A percentile compares a stretch with the other conserved stretches of the same genome.
Conservation (phyloP, 108 stramenopile genomes). For the Fragilariopsis cylindrus region DNA sequence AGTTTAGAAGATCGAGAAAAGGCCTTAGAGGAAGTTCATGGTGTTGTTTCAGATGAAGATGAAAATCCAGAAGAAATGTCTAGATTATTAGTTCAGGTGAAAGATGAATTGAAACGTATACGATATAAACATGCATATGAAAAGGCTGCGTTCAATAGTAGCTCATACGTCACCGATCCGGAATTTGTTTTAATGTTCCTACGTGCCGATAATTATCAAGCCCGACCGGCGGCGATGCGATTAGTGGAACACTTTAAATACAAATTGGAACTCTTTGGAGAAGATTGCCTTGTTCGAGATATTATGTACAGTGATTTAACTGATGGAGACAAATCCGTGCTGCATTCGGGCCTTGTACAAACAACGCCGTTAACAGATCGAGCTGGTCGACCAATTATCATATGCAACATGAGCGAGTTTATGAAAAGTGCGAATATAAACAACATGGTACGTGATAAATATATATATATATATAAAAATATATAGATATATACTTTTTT, state of each 20-base stretch:
- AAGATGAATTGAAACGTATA: constrained; percentile 19
- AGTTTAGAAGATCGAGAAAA: constrained; percentile 29
- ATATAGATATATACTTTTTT: too few species aligned
- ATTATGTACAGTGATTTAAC: constrained; percentile 28
- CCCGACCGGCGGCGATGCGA: constrained; percentile 22
- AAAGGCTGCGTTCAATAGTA: constrained; percentile 16
- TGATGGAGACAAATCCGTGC: not conserved
- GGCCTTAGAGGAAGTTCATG: constrained; percentile 34
- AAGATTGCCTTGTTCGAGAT: constrained; percentile 18
- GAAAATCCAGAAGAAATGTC: constrained; percentile 23
- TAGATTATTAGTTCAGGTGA: constrained; percentile 5
- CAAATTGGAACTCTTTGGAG: constrained; percentile 47
- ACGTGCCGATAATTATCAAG: constrained; percentile 33
- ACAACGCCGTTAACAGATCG: not conserved
- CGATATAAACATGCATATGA: constrained; percentile 22
- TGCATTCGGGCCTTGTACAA: constrained; percentile 1
- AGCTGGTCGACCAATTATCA: constrained; percentile 1
- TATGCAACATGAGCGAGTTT: constrained; percentile 14
- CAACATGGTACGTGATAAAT: not conserved
- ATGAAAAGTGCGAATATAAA: not conserved
- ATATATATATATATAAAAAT: too few species aligned
- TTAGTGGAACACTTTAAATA: constrained; percentile 34
- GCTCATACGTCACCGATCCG: constrained; percentile 15
- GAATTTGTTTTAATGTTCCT: constrained; percentile 26
- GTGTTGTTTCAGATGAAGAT: constrained; percentile 17